Evolutionary conservation across 495 filamentous ascomycete species (phyloP).

Genomic region (Xeromyces bisporus): DNA sequence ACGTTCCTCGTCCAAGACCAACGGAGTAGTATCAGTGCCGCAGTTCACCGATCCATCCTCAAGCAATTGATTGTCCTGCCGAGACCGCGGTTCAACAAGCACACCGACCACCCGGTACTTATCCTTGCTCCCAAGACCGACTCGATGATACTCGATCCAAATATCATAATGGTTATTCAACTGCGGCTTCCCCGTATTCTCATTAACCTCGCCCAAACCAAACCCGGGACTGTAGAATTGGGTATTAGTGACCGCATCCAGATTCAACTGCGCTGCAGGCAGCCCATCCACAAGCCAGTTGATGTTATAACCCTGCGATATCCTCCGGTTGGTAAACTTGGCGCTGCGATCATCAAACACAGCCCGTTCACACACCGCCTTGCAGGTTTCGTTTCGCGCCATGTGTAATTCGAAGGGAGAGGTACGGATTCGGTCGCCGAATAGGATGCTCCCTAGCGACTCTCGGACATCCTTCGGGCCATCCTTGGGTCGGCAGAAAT

Average conservation of each 20-base stretch:
- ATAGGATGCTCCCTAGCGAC: slow-evolving; percentile 88
- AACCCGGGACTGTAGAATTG: slow-evolving; percentile 82
- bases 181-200: slow-evolving; percentile 30
- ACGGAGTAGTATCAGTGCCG: slow-evolving; percentile 29
- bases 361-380: slow-evolving; percentile 47
- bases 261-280: slow-evolving; percentile 64
- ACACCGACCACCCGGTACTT: slow-evolving; percentile 83
- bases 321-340: slow-evolving; percentile 65
- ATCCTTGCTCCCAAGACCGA: slow-evolving; percentile 34
- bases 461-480: slow-evolving; percentile 63
- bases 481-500: slow-evolving; percentile 65
- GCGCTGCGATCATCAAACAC: slow-evolving; percentile 52
- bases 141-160: slow-evolving; percentile 77
- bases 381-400: slow-evolving; percentile 71
- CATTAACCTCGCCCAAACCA: slow-evolving; percentile 49
- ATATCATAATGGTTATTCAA: slow-evolving; percentile 95
- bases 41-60: slow-evolving; percentile 45
- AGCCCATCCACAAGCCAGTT: slow-evolving; percentile 94
- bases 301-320: slow-evolving; percentile 66
- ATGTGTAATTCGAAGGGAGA: slow-evolving; percentile 81
- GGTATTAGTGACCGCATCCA: slow-evolving; percentile 52
- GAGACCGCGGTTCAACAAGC: slow-evolving; percentile 63
- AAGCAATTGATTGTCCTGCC: slow-evolving; percentile 36
- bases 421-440: slow-evolving; percentile 87
- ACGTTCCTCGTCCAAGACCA: slow-evolving; percentile 46